These are phyloP conservation scores for Eimeria acervulina DNA, from an alignment of 169 alveolate species.

Conservation along the genomic window DNA sequence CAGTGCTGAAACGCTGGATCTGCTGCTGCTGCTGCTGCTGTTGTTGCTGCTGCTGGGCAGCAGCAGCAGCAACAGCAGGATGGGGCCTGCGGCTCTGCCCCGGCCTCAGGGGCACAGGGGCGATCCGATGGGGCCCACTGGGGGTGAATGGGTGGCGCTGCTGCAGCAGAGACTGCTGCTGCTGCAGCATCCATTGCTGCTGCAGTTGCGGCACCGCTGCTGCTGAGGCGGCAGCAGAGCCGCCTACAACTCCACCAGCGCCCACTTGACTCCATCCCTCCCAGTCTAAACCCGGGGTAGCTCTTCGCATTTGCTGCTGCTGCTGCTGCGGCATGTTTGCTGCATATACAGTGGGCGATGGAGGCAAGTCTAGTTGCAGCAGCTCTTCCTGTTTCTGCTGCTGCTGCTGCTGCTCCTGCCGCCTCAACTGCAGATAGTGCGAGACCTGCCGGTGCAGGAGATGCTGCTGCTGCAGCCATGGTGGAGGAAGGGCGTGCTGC, in stretches of 20 bases:
- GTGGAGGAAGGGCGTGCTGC: conserved; percentile 56
- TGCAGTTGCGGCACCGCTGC: conserved; percentile 10
- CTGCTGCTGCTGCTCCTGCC: conserved; percentile 57
- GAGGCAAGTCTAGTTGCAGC: background rate
- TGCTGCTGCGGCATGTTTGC: conserved; percentile 38
- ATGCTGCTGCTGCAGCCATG: conserved; percentile 64
- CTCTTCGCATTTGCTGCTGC: conserved; percentile 21
- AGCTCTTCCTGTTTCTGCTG: conserved; percentile 16
- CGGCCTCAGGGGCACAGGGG: conserved; percentile 59
- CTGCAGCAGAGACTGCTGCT: conserved; percentile 11
- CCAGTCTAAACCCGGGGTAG: background rate
- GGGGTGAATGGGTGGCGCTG: conserved; percentile 22
- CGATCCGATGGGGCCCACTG: conserved; percentile 14
- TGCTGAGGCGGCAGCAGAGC: conserved; percentile 26
- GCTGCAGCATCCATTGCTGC: conserved; percentile 55
- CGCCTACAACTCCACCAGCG: background rate
- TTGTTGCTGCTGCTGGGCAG: background rate
- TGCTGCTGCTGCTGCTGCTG: conserved; percentile 31
- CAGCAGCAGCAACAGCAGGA: conserved; percentile 60
- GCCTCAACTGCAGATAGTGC: conserved; percentile 38
- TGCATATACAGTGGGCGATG: background rate
- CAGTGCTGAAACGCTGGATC: background rate
- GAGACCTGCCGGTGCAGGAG: conserved; percentile 47
- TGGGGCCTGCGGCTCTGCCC: conserved; percentile 47
- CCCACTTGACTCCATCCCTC: background rate